Evolutionary conservation across 495 filamentous ascomycete genomes (phyloP).

Genomic region (Baudoinia panamericana): DNA sequence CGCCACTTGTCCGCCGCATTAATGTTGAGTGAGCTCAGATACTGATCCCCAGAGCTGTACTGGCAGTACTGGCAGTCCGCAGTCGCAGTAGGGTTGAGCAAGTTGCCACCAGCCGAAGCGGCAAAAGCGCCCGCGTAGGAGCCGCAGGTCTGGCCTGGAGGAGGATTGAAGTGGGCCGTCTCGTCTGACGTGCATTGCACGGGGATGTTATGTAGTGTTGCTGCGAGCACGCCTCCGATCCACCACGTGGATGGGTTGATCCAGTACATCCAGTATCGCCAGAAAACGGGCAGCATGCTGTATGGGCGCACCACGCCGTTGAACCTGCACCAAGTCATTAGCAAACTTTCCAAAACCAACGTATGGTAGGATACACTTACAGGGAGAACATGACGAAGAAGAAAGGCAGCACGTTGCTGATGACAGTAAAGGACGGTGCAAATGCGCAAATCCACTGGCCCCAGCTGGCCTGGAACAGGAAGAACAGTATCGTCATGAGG

Average conservation of each 20-base stretch:
- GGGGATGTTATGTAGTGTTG: slow-evolving; percentile 39
- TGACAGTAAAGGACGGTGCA: slow-evolving; percentile 67
- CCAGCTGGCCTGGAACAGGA: slow-evolving; percentile 64
- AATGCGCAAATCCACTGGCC: slow-evolving; percentile 79
- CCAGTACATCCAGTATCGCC: slow-evolving; percentile 34
- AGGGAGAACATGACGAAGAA: slow-evolving; percentile 67
- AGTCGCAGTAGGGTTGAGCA: slow-evolving; percentile 45
- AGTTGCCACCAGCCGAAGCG: slow-evolving; percentile 36
- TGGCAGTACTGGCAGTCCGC: slow-evolving; percentile 62
- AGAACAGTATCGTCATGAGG: slow-evolving; percentile 72
- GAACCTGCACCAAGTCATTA: too few species aligned
- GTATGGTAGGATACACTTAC: too few species aligned
- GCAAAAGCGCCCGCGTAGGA: slow-evolving; percentile 37
- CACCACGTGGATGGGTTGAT: slow-evolving; percentile 41
- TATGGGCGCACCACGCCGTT: slow-evolving; percentile 51
- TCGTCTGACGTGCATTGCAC: slow-evolving; percentile 48
- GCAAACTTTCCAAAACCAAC: too few species aligned
- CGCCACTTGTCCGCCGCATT: slow-evolving; percentile 52
- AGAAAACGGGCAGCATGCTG: slow-evolving; percentile 27
- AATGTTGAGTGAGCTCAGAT: slow-evolving; percentile 56
- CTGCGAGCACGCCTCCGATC: slow-evolving; percentile 59
- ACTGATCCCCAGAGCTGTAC: slow-evolving; percentile 45
- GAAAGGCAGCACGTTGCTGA: slow-evolving; percentile 62
- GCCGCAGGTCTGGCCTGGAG: slow-evolving; percentile 47
- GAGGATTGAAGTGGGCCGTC: slow-evolving; percentile 52